Percentiles rank a stretch among this genome's conserved stretches.
phyloP scores from a whole-genome alignment of 805 yeast species.

The Scheffersomyces amazonensis region DNA sequence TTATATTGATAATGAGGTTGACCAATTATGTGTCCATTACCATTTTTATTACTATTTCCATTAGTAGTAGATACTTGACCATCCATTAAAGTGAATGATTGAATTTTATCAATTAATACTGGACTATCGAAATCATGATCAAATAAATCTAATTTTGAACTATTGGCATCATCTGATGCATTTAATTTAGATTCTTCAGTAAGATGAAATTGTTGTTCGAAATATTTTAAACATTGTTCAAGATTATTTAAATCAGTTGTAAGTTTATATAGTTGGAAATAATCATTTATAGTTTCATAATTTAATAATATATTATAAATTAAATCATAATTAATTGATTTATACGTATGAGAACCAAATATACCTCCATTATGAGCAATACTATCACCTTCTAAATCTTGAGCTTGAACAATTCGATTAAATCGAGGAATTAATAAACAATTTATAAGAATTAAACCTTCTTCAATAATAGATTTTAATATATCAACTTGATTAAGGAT shows the following conservation, averaged over 20 bases:
- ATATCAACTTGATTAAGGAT: constrained; percentile 7
- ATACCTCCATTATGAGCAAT: constrained; percentile 7
- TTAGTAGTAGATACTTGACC: not conserved
- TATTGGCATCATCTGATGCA: not conserved
- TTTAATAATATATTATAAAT: constrained; percentile 26
- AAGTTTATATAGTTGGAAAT: constrained; percentile 1
- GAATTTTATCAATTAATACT: constrained; percentile 13
- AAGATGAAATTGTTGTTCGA: constrained; percentile 15
- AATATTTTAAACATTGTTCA: constrained; percentile 13
- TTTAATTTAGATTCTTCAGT: constrained; percentile 10
- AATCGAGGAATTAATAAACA: constrained; percentile 15
- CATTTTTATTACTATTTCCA: not conserved
- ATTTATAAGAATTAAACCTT: constrained; percentile 18
- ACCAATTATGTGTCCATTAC: not conserved
- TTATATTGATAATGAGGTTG: not conserved
- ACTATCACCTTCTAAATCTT: constrained; percentile 3
- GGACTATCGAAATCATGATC: constrained; percentile 29
- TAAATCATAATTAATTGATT: constrained; percentile 27
- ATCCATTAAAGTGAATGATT: not conserved
- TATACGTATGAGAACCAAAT: constrained; percentile 16
- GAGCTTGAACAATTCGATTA: constrained; percentile 12
- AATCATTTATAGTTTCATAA: constrained; percentile 12
- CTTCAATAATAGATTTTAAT: constrained; percentile 20
- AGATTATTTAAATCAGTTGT: constrained; percentile 9
- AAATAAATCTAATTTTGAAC: constrained; percentile 14